Evolutionary conservation across 1,284 basidiomycete genomes (phyloP).

Genomic region (Boletus mariae): DNA sequence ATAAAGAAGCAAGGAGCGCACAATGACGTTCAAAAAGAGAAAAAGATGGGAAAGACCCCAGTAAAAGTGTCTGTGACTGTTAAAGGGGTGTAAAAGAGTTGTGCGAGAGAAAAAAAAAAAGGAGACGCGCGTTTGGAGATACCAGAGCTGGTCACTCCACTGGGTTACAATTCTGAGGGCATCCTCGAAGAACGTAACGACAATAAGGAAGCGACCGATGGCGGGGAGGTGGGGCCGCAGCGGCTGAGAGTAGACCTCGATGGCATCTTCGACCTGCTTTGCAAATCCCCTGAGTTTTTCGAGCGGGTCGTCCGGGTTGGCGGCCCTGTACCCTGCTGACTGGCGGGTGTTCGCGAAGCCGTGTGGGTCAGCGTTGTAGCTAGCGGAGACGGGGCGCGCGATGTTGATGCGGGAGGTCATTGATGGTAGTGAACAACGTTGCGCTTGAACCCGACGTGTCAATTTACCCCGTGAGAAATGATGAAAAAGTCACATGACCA

Average conservation of each 20-base stretch:
- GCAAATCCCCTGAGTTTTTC: conserved; percentile 80
- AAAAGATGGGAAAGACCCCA: conserved; percentile 94
- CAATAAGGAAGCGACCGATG: conserved; percentile 94
- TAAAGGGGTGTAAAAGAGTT: conserved; percentile 3
- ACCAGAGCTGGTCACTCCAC: conserved; percentile 97
- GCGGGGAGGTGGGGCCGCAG: conserved; percentile 93
- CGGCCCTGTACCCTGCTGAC: conserved; percentile 68
- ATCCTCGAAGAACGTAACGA: conserved; percentile 98
- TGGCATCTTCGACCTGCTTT: conserved; percentile 84
- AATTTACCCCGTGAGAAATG: conserved; percentile 14
- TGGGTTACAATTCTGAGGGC: conserved; percentile 91
- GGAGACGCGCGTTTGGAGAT: conserved; percentile 72
- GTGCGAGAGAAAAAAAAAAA: not conserved
- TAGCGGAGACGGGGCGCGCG: conserved; percentile 62
- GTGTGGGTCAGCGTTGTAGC: conserved; percentile 64
- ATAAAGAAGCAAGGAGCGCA: conserved; percentile 43
- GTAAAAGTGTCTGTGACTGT: conserved; percentile 89
- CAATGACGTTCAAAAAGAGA: conserved; percentile 88
- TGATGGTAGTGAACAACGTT: conserved; percentile 18
- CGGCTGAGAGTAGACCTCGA: conserved; percentile 92
- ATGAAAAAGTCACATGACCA: conserved; percentile 22
- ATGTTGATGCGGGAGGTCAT: conserved; percentile 85
- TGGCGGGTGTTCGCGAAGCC: conserved; percentile 66
- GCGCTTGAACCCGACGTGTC: conserved; percentile 10
- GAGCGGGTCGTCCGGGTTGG: conserved; percentile 77